Conservation (phyloP, 2,329 filamentous ascomycete species). For the Mycosphaerella sp. region DNA sequence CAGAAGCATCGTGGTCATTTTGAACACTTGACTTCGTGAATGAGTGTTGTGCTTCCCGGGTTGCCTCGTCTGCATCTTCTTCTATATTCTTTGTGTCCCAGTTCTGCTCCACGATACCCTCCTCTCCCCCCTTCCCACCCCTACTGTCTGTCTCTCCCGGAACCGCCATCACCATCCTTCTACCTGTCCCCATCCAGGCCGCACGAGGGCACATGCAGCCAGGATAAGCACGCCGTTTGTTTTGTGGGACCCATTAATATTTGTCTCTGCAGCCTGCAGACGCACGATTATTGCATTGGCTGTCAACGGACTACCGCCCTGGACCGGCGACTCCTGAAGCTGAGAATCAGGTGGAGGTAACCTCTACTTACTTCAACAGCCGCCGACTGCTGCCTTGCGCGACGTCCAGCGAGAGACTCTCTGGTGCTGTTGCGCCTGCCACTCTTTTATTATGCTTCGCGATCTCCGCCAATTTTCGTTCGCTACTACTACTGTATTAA, state of each 20-base stretch:
- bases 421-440: constrained; percentile 18
- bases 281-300: constrained; percentile 10
- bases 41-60: background rate
- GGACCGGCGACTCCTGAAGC: constrained; percentile 19
- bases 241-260: constrained; percentile 4
- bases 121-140: background rate
- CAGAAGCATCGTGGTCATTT: constrained; percentile 1
- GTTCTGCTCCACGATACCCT: background rate
- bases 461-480: constrained; percentile 17
- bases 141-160: background rate
- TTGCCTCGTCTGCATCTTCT: background rate
- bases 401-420: constrained; percentile 9
- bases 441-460: constrained; percentile 19
- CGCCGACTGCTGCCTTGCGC: constrained; percentile 11
- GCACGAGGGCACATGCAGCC: constrained; percentile 7
- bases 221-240: constrained; percentile 11
- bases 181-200: background rate
- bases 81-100: constrained; percentile 1
- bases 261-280: constrained; percentile 16
- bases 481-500: constrained; percentile 4
- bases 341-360: background rate
- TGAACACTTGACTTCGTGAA: constrained; percentile 1
- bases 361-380: constrained; percentile 17
- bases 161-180: background rate
- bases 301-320: constrained; percentile 9